Conservation (phyloP, 2,329 filamentous ascomycete species). For the Fusarium brevicatenulatum region DNA sequence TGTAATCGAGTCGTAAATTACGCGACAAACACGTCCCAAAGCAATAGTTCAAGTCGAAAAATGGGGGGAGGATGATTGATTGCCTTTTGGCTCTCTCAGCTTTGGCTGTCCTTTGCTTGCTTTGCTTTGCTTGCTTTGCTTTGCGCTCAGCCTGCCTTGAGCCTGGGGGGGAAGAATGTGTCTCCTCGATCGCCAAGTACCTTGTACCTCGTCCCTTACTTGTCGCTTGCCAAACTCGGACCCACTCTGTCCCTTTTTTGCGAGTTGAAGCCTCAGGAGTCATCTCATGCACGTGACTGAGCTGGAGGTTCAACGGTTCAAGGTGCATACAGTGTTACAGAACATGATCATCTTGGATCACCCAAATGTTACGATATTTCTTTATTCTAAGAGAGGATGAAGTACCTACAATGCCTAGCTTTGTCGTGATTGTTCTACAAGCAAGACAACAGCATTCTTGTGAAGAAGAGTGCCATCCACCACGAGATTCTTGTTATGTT, state of each 20-base stretch:
- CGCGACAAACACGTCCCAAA: slow-evolving; percentile 37
- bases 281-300: slow-evolving; percentile 46
- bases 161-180: slow-evolving; percentile 52
- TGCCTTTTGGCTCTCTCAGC: slow-evolving; percentile 9
- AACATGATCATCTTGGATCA: neutral
- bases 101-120: slow-evolving; percentile 27
- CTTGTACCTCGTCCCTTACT: slow-evolving; percentile 28
- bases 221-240: slow-evolving; percentile 40
- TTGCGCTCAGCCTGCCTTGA: slow-evolving; percentile 19
- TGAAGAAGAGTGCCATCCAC: neutral
- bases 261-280: slow-evolving; percentile 45
- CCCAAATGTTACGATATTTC: neutral
- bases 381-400: neutral
- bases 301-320: neutral
- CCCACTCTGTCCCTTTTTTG: slow-evolving; percentile 42
- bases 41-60: slow-evolving; percentile 41
- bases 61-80: slow-evolving; percentile 41
- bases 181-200: slow-evolving; percentile 51
- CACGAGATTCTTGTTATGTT: neutral
- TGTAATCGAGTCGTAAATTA: slow-evolving; percentile 38
- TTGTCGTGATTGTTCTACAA: neutral
- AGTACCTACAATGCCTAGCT: no score
- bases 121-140: slow-evolving; percentile 31
- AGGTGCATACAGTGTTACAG: neutral
- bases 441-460: neutral